Evolutionary conservation across 345 rosid species (phyloP).

Genomic region (Lepidium africanum): DNA sequence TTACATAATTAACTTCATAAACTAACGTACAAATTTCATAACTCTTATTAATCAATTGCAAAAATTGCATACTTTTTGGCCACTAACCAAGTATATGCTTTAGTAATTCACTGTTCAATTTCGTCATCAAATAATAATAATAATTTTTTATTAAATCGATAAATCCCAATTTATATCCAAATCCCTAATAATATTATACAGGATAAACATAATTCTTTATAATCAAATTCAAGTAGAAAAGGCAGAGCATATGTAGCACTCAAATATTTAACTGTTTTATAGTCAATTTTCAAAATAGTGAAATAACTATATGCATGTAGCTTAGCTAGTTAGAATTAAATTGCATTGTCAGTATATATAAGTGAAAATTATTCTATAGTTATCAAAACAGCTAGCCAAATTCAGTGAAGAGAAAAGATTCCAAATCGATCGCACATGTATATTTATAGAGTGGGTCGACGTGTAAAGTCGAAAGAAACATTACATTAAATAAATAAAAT

Average conservation of each 20-base stretch:
- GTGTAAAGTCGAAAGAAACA: conserved; percentile 24
- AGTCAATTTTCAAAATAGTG: too few species aligned
- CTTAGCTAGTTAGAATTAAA: too few species aligned
- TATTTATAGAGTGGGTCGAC: conserved; percentile 24
- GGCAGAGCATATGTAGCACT: too few species aligned
- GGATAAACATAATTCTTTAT: too few species aligned
- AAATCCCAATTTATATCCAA: too few species aligned
- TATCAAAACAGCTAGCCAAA: not conserved
- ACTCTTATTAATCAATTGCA: not conserved
- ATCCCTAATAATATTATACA: too few species aligned
- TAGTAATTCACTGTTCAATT: not conserved
- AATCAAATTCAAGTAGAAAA: too few species aligned
- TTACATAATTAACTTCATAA: not conserved
- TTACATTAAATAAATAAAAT: conserved; percentile 10
- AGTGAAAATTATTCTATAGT: not conserved
- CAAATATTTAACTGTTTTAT: too few species aligned
- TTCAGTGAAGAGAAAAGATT: conserved; percentile 5
- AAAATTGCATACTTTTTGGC: not conserved
- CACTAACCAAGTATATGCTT: not conserved
- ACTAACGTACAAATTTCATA: not conserved
- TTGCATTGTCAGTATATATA: too few species aligned
- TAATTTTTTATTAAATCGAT: too few species aligned
- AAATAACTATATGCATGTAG: too few species aligned
- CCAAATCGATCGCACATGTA: conserved; percentile 22
- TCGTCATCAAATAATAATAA: not conserved